A percentile compares a stretch with the other conserved stretches of the same genome.
These are phyloP conservation scores for Laburnicola sp. DNA, from an alignment of 2,329 filamentous ascomycete species.

Conservation along the genomic window DNA sequence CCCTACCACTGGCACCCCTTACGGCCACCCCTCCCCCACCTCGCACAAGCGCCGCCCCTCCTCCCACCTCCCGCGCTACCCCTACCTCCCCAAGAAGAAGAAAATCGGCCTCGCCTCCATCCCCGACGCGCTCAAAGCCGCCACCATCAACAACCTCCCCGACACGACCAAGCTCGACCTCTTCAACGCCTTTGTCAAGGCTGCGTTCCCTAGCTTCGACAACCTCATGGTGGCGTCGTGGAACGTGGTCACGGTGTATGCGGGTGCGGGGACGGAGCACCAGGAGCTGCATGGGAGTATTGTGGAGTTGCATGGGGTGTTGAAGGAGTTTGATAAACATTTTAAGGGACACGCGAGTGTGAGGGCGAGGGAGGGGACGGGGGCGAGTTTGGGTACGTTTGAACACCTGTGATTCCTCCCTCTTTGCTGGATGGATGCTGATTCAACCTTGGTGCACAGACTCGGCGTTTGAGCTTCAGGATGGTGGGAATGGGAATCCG, in stretches of 20 bases:
- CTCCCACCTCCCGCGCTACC: slow-evolving; percentile 19
- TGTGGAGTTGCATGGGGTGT: slow-evolving; percentile 28
- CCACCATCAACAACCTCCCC: slow-evolving; percentile 27
- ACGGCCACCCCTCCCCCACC: no score
- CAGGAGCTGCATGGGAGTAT: slow-evolving; percentile 30
- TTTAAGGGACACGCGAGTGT: not conserved
- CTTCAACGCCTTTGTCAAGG: slow-evolving; percentile 32
- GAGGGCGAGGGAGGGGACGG: not conserved
- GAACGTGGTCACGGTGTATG: slow-evolving; percentile 38
- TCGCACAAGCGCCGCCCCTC: no score
- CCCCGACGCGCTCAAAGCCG: slow-evolving; percentile 27
- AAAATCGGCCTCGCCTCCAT: slow-evolving; percentile 25
- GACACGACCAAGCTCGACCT: slow-evolving; percentile 29
- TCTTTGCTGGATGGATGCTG: no score
- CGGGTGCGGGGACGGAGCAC: slow-evolving; percentile 30
- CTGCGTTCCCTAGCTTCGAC: slow-evolving; percentile 36
- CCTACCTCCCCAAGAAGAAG: slow-evolving; percentile 30
- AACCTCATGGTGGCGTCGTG: slow-evolving; percentile 36
- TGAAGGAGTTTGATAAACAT: slow-evolving; percentile 29
- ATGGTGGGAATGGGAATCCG: no score
- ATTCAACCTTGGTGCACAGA: no score
- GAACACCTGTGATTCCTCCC: no score
- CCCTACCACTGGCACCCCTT: no score
- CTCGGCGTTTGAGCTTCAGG: no score
- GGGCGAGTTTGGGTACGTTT: not conserved